phyloP scores from a whole-genome alignment of 495 filamentous ascomycete species.

The Xylaria acuta region DNA sequence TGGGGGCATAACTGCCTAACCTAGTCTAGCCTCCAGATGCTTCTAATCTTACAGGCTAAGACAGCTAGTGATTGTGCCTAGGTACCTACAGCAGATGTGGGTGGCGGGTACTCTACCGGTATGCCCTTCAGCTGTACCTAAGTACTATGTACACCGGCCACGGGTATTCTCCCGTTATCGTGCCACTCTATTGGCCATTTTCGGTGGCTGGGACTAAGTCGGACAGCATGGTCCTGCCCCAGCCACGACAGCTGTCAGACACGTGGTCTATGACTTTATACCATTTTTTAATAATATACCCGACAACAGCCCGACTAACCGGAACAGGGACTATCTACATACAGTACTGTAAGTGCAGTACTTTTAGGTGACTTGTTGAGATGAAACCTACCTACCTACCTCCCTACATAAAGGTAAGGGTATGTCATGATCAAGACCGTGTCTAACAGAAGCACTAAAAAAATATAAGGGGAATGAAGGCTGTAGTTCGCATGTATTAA shows the following conservation, averaged over 20 bases:
- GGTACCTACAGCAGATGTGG: too few species aligned
- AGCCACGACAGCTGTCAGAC: background rate
- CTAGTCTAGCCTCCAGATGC: background rate
- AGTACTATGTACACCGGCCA: too few species aligned
- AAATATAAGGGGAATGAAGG: too few species aligned
- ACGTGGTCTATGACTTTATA: background rate
- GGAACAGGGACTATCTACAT: background rate
- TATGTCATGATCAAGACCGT: too few species aligned
- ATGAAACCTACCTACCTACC: too few species aligned
- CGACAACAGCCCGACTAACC: background rate
- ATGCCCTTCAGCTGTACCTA: too few species aligned
- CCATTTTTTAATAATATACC: too few species aligned
- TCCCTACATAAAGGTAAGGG: too few species aligned
- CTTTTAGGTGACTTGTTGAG: background rate
- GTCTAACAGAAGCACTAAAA: background rate
- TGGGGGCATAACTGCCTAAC: background rate
- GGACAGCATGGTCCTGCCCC: background rate
- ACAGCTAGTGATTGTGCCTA: constrained; percentile 1
- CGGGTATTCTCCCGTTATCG: background rate
- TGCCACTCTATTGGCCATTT: background rate
- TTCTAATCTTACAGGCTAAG: background rate
- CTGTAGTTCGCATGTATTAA: too few species aligned
- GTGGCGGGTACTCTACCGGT: too few species aligned
- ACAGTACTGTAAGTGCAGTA: too few species aligned
- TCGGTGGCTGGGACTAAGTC: background rate